Base-by-base conservation (phyloP, 2,329 filamentous ascomycete genomes). In the Cordyceps cateniannulata region DNA sequence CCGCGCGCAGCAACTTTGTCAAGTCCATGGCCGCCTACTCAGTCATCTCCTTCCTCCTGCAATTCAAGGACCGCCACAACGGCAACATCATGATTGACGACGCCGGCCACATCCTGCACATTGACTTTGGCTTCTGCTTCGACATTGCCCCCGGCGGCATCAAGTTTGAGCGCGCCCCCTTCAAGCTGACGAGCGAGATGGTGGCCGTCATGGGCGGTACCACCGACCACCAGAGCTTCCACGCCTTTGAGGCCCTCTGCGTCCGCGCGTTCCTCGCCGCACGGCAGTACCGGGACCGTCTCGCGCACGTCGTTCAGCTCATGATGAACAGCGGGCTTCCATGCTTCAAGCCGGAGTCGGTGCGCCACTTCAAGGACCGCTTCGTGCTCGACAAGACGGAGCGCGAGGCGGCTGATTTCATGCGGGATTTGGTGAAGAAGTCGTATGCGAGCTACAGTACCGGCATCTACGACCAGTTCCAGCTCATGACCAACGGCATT, bases 51-150 rank as follows among this genome's bases (percentile, higher is more conserved):
- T 99, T 96, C 77, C 81, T 99, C 16, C 79, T 99, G 42, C 96
- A 99, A 70, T 98, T 99, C 86, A 99, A 99, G 75, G 95, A 99
- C 72, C 88, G 95, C 3, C 95, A 99, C 78, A 99, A 99, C 73
- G 95, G 95, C 64, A 99, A 99, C 79, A 99, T 99, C 79, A 99
- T 99, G 96, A 87, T 99, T 65, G 93, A 99, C 73, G 93, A 97
- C 69, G 90, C 89, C 0, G 95, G 96, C 4, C 95, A 99, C 75
- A 96, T 99, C 69, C 84, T 99, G 59, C 95, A 99, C 78, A 98
- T 99, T 67, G 95, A 99, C 73, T 99, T 99, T 70, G 95, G 95
- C 10, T 99, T 99, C 83, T 98, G 93, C 77, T 99, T 99, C 76
- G 96, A 99, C 71, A 98, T 99, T 67, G 95, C 93, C 1, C 95